These are phyloP conservation scores for Eucalyptus cladocalyx DNA, from an alignment of 345 rosid species.

Conservation along the genomic window DNA sequence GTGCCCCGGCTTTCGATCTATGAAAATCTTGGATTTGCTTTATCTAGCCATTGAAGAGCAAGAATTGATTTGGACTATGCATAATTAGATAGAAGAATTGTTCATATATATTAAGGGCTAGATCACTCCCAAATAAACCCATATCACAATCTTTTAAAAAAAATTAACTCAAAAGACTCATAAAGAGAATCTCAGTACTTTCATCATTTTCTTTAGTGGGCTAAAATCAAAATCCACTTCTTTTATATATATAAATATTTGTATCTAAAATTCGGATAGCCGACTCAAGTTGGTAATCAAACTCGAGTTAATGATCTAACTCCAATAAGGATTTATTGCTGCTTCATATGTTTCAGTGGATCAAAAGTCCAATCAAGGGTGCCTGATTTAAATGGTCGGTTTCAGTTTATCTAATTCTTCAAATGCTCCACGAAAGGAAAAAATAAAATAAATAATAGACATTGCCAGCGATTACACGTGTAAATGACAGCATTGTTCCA, in stretches of 20 bases:
- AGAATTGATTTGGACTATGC: rapidly evolving
- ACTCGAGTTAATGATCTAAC: background rate
- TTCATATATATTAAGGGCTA: background rate
- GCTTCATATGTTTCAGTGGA: background rate
- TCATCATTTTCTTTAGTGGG: background rate
- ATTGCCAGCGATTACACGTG: background rate
- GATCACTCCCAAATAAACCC: background rate
- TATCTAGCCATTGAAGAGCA: background rate
- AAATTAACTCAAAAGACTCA: rapidly evolving
- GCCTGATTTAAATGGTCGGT: background rate
- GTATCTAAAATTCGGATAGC: background rate
- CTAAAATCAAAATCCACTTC: background rate
- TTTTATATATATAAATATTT: rapidly evolving
- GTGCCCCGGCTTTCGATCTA: background rate
- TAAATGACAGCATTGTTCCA: background rate
- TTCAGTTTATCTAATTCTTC: background rate
- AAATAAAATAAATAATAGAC: background rate
- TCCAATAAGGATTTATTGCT: background rate
- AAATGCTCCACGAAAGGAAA: background rate
- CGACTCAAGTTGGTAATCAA: rapidly evolving
- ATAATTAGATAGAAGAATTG: background rate
- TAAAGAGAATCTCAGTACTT: background rate
- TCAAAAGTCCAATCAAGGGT: background rate
- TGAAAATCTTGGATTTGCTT: background rate
- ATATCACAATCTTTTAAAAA: background rate